Evolutionary conservation across 208 protist species (phyloP).

Genomic region (Herpetomonas tarakana): DNA sequence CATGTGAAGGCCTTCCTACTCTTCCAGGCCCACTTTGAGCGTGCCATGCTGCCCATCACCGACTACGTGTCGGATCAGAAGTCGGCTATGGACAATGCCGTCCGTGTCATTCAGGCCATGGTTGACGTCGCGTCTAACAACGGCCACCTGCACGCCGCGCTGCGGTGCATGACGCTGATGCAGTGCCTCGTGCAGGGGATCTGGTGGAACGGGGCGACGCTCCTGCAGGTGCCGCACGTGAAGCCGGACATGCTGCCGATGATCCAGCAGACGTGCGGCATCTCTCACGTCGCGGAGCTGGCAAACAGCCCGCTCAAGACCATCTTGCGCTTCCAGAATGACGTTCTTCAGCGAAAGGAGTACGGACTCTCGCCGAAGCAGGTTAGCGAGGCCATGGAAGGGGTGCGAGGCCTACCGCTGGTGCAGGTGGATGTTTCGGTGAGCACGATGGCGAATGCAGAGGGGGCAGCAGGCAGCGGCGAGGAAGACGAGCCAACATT

Average conservation of each 20-base stretch:
- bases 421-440: conserved; percentile 72
- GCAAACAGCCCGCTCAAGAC: conserved; percentile 53
- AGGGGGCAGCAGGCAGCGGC: conserved; percentile 5
- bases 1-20: conserved; percentile 97
- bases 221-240: conserved; percentile 88
- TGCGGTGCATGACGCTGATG: conserved; percentile 91
- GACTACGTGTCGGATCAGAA: conserved; percentile 99
- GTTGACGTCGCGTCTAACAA: conserved; percentile 95
- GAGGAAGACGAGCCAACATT: conserved; percentile 40
- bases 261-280: conserved; percentile 46
- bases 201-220: conserved; percentile 83
- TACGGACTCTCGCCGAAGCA: conserved; percentile 44
- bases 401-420: conserved; percentile 65
- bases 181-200: conserved; percentile 95
- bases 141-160: conserved; percentile 86
- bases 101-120: conserved; percentile 96
- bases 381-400: conserved; percentile 72
- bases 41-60: conserved; percentile 91
- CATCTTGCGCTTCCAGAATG: conserved; percentile 32
- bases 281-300: conserved; percentile 70
- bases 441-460: conserved; percentile 14
- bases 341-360: conserved; percentile 41
- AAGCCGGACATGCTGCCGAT: conserved; percentile 65
- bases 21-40: conserved; percentile 97
- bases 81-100: conserved; percentile 96